Percentiles rank a stretch among this genome's conserved stretches.
phyloP scores from a whole-genome alignment of 805 yeast genomes.

The Candida tibetensis region DNA sequence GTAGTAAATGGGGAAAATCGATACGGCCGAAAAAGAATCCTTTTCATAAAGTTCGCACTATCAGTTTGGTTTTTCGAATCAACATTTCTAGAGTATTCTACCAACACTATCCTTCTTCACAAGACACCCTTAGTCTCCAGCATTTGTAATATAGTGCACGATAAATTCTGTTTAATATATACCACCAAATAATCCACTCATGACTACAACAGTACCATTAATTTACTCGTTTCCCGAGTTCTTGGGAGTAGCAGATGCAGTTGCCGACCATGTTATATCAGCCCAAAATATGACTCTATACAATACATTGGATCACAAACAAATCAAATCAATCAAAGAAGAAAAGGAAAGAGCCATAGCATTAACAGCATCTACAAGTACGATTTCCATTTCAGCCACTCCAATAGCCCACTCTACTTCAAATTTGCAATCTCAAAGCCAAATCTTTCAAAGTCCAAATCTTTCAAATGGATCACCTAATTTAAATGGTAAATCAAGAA shows the following conservation, averaged over 20 bases:
- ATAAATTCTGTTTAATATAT: no score
- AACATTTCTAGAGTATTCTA: neutral
- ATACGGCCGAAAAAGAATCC: no score
- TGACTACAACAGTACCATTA: conserved; percentile 93
- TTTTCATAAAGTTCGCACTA: neutral
- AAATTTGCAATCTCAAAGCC: conserved; percentile 8
- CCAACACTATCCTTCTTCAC: neutral
- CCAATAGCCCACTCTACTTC: neutral
- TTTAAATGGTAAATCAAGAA: conserved; percentile 19
- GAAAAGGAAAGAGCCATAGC: conserved; percentile 13
- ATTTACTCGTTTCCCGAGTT: conserved; percentile 91
- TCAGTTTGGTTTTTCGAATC: neutral
- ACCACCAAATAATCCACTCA: no score
- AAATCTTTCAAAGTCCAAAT: neutral
- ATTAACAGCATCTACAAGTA: conserved; percentile 17
- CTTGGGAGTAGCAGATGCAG: conserved; percentile 91
- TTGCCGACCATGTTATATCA: conserved; percentile 88
- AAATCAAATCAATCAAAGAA: conserved; percentile 31
- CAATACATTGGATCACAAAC: conserved; percentile 35
- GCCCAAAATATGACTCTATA: conserved; percentile 77
- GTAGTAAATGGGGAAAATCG: no score
- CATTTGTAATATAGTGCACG: no score
- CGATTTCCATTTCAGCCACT: conserved; percentile 6
- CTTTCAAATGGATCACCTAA: conserved; percentile 9
- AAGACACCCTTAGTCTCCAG: neutral